Evolutionary conservation across 2,329 filamentous ascomycete species (phyloP).

Genomic region (Talaromyces sp.): DNA sequence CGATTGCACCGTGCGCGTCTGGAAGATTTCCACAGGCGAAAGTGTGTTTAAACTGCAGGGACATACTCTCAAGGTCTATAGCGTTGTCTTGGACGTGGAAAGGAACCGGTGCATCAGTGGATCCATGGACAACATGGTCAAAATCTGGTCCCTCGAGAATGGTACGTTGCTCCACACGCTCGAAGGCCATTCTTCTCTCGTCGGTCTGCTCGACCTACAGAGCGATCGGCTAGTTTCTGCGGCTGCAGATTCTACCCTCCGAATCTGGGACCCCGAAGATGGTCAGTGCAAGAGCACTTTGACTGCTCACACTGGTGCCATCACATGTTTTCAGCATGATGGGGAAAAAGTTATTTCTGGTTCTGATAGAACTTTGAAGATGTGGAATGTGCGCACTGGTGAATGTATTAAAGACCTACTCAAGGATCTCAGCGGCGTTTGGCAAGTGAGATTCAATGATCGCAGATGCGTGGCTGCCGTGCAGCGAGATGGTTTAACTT

Average conservation of each 20-base stretch:
- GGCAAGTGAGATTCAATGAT: constrained; percentile 98
- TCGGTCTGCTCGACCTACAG: constrained; percentile 83
- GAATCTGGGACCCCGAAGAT: constrained; percentile 94
- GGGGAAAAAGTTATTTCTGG: constrained; percentile 94
- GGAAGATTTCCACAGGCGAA: constrained; percentile 95
- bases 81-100: constrained; percentile 85
- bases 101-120: constrained; percentile 95
- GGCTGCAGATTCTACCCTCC: constrained; percentile 87
- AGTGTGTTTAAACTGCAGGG: constrained; percentile 77
- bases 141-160: constrained; percentile 91
- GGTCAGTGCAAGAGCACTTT: constrained; percentile 86
- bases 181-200: constrained; percentile 86
- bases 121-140: constrained; percentile 96
- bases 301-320: constrained; percentile 91
- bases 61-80: constrained; percentile 92
- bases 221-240: constrained; percentile 90
- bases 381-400: constrained; percentile 94
- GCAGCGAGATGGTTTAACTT: constrained; percentile 85
- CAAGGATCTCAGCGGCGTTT: constrained; percentile 91
- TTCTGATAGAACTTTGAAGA: constrained; percentile 91
- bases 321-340: constrained; percentile 98
- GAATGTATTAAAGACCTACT: constrained; percentile 90
- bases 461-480: constrained; percentile 93
- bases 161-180: constrained; percentile 82
- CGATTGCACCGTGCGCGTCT: constrained; percentile 89